Base-by-base conservation (phyloP, 139 green algal genomes). In the Chlamydomonas schloesseri region DNA sequence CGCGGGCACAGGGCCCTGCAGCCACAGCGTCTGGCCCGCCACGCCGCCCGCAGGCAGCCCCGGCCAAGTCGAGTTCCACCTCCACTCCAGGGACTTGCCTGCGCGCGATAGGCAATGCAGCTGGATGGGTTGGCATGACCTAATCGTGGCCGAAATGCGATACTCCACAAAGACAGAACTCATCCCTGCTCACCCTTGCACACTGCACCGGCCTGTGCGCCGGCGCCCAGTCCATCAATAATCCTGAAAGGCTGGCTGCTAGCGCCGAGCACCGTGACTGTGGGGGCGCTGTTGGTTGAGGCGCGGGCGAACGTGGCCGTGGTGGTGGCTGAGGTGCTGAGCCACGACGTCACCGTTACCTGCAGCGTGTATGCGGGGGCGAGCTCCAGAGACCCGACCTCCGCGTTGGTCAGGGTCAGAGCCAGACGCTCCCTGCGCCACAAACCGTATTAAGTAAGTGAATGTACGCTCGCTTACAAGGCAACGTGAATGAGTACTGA, bases 51-150 rank as follows among this genome's bases (percentile, higher is more conserved):
- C 10, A 1, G 78, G 53, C 5, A 84, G 15, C 5, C 42, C 78
- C 15, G n/a, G 6, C 78, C 78, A 84, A 17, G 77, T 36, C n/a
- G 78, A 74, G n/a, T 46, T 75, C 78, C 78, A 84, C n/a, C 23
- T 50, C 78, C 78, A 84, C 10, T 21, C 42, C 78, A 74, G 78
- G 0, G 42, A 55, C 37, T 28, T 24, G 42, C 78, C 62, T 84
- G 65, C 8, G n/a, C n/a, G 6, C 13, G 53, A 15, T 58, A 58
- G 53, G 53, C 53, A 58, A 58, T 13, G 29, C 5, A 20, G 29
- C 11, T 8, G 24, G 28, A 71, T 14, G 28, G 13, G 53, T 58
- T 13, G 13, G 53, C 13, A 58, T 58, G n/a, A n/a, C 15, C 13
- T 58, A 20, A 37, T 4, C 18, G 5, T 11, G 64, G 9, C 37